Base-by-base conservation (phyloP, 202 grass and related monocot species). In the Setaria viridis region DNA sequence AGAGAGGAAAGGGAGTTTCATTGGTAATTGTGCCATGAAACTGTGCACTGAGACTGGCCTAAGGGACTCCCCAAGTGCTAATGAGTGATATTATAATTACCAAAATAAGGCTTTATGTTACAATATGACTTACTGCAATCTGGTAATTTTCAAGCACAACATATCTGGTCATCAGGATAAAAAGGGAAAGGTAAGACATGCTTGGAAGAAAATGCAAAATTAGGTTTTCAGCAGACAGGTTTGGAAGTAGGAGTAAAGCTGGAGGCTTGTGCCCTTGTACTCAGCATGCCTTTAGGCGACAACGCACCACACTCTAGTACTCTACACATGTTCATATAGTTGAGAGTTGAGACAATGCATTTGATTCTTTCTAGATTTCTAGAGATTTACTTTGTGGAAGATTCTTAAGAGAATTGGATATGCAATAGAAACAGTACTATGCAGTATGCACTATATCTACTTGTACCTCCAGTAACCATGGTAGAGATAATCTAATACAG, bases 391-490 rank as follows among this genome's bases (percentile, higher is more conserved):
- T 46, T 67, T 9, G 13, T n/a, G 16, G 35, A 80, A 74, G 15
- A 56, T 66, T 56, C 25, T 41, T 69, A 30, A 65, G 21, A 50
- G 16, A 56, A 13, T 65, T 25, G 0, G 57, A 11, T 16, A 84
- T 63, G 60, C 19, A 65, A n/a, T 3, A 72, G 25, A 78, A 76
- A 57, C 66, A 67, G 20, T 34, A 45, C 20, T 67, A 49, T 9
- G 58, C 21, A 30, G 6, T 64, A 16, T 46, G 43, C 43, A 41
- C 43, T 46, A 46, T 46, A 46, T 46, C 7, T 29, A 51, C 20
- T 65, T 66, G 21, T 84, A 25, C 7, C 82, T 67, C 35, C 47
- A 67, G 46, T 50, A 64, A 65, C 4, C 72, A 77, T 13, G 51
- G 15, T 60, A 82, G 11, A 47, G 41, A 73, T 62, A 55, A 54